Conservation (phyloP, 176 grass and related monocot genomes). For the Oryza longistaminata region DNA sequence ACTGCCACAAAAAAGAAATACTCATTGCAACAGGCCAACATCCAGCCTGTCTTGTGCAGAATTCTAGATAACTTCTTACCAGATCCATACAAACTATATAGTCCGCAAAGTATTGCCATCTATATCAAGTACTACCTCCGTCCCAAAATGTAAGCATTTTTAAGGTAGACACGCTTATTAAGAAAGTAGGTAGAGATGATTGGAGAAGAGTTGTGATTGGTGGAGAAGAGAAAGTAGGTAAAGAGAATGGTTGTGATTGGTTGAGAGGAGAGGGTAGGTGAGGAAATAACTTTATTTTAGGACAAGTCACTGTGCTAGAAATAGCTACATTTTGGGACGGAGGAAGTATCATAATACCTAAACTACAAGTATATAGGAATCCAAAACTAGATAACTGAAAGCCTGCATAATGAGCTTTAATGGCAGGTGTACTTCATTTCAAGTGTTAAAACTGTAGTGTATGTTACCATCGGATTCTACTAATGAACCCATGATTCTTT, state of each 20-base stretch:
- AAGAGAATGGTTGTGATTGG: no score
- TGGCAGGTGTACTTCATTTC: not conserved
- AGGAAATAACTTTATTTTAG: no score
- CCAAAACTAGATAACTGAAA: not conserved
- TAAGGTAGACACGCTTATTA: no score
- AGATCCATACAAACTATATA: slow-evolving; percentile 23
- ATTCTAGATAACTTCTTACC: slow-evolving; percentile 35
- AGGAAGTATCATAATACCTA: not conserved
- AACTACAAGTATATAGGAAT: slow-evolving; percentile 2
- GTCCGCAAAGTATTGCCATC: not conserved
- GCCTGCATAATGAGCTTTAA: not conserved
- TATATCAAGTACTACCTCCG: no score
- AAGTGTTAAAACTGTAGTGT: not conserved
- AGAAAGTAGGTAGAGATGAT: no score
- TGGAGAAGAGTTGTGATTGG: no score
- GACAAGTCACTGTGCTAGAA: no score
- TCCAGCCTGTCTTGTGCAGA: slow-evolving; percentile 47
- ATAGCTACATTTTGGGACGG: no score
- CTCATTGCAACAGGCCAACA: slow-evolving; percentile 43
- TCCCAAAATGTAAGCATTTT: no score
- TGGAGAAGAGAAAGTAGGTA: no score
- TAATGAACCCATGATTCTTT: slow-evolving; percentile 16
- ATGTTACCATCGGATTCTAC: not conserved
- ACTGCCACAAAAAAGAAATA: slow-evolving; percentile 36
- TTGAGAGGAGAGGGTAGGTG: no score